Evolutionary conservation across 306 rosid genomes (phyloP), one percentile per base, ranked within the genome.

Genomic region (Castanea crenata): DNA sequence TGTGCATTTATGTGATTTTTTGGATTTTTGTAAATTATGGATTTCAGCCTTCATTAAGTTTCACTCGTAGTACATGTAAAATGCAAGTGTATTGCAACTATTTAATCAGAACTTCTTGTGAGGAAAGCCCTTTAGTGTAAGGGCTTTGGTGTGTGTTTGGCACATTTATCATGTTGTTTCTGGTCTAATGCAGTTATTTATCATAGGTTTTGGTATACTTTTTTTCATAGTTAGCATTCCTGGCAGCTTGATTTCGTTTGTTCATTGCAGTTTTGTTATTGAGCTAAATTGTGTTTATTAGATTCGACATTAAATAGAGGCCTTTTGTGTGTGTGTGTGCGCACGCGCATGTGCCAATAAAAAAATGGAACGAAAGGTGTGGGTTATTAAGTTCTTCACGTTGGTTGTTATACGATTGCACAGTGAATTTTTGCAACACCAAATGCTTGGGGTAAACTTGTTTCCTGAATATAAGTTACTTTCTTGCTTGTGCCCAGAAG

Each of bases 261-360:
- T 12, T 49, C 54, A 49, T 49, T 49, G 16, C 15, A 12, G 54
- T 49, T 49, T 12, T 49, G 54, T 49, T 49, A 2, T 12, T 49
- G 54, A 49, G 54, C 16, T 49, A 49, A 49, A 3, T 49, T 49
- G 54, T 4, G 4, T 12, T 12, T 49, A 12, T 49, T 49, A 49
- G 54, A 49, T 49, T 4, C 0, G 16, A 49, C 54, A 49, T 49
- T 49, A 11, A 49, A 49, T 49, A 49, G 54, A 49, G 54, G 11
- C 54, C 4, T 49, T 49, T 59, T 59, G 29, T 11, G 65, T 10
- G 5, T 5, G 1, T n/a, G 21, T 20, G 64, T 21, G 31, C 0
- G 3, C 3, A 1, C 1, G 4, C 0, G 16, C 3, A 1, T 1
- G 4, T 0, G 16, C 54, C 54, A 49, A 12, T 49, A 0, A 49